Conservation (phyloP, 2,329 filamentous ascomycete genomes). For the Gremmenia infestans region DNA sequence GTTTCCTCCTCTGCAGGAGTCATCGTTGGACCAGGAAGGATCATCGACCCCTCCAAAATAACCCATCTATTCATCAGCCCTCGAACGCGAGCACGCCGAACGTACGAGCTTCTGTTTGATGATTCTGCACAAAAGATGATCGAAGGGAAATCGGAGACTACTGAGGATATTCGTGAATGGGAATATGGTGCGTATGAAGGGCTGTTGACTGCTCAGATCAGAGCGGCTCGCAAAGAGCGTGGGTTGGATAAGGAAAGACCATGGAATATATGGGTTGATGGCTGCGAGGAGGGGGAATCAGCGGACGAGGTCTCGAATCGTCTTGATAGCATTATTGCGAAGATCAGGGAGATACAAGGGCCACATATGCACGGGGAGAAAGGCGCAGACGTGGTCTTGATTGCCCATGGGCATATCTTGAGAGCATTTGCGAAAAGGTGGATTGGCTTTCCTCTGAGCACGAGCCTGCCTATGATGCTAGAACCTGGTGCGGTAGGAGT, state of each 20-base stretch:
- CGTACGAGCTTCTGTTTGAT: conserved; percentile 41
- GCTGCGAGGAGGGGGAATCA: conserved; percentile 45
- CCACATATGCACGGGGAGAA: conserved; percentile 38
- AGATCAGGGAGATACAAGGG: conserved; percentile 44
- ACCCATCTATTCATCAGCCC: conserved; percentile 43
- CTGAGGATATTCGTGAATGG: conserved; percentile 45
- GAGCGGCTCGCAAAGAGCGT: conserved; percentile 32
- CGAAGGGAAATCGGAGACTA: conserved; percentile 31
- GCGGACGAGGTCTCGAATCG: conserved; percentile 43
- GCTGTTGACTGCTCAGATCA: conserved; percentile 40
- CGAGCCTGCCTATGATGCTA: conserved; percentile 33
- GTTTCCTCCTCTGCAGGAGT: conserved; percentile 37
- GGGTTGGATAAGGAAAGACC: conserved; percentile 40
- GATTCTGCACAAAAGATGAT: conserved; percentile 18
- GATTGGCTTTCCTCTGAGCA: conserved; percentile 40
- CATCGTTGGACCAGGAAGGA: conserved; percentile 41
- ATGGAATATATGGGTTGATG: conserved; percentile 50
- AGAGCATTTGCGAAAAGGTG: conserved; percentile 51
- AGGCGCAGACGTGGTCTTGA: conserved; percentile 45
- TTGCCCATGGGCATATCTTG: conserved; percentile 45
- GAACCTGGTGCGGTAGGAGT: conserved; percentile 36
- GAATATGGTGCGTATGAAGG: conserved; percentile 48
- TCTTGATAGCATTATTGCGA: conserved; percentile 44
- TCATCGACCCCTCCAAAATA: conserved; percentile 44
- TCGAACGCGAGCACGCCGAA: conserved; percentile 40